These are phyloP conservation scores for Pseudopyrenochaeta lycopersici DNA, from an alignment of 2,329 filamentous ascomycete genomes.

Conservation along the genomic window DNA sequence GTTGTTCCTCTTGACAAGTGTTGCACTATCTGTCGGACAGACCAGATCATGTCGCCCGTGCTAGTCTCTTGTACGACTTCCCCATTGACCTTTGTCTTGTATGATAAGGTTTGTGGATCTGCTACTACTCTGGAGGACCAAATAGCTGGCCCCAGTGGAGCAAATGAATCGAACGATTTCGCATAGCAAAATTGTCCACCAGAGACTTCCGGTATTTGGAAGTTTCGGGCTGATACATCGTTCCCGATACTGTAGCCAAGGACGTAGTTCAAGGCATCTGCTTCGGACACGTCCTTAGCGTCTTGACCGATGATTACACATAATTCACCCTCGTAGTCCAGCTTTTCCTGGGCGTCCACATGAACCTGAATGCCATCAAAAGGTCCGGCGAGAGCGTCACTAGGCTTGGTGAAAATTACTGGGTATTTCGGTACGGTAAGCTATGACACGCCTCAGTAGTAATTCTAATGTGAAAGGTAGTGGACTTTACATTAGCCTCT, in stretches of 20 bases:
- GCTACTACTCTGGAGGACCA: background rate
- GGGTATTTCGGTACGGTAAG: conserved; percentile 12
- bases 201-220: conserved; percentile 48
- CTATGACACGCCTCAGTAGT: too few relatives aligned
- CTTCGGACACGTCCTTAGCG: conserved; percentile 13
- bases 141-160: conserved; percentile 59
- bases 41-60: conserved; percentile 7
- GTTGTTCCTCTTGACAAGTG: conserved; percentile 52
- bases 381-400: conserved; percentile 10
- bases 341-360: conserved; percentile 30
- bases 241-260: conserved; percentile 29
- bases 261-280: conserved; percentile 59
- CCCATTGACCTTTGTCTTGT: conserved; percentile 17
- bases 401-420: conserved; percentile 24
- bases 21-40: conserved; percentile 45
- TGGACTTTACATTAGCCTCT: too few relatives aligned
- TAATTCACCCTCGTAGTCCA: conserved; percentile 25
- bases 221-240: conserved; percentile 19
- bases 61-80: conserved; percentile 10
- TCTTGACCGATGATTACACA: conserved; percentile 12
- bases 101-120: background rate
- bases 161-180: conserved; percentile 62
- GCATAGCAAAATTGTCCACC: conserved; percentile 60
- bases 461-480: too few relatives aligned
- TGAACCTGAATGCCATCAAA: conserved; percentile 12